Evolutionary conservation across 768 basidiomycete species (phyloP), one percentile per base, ranked within the genome.

Genomic region (Psilocybe subaeruginosa): DNA sequence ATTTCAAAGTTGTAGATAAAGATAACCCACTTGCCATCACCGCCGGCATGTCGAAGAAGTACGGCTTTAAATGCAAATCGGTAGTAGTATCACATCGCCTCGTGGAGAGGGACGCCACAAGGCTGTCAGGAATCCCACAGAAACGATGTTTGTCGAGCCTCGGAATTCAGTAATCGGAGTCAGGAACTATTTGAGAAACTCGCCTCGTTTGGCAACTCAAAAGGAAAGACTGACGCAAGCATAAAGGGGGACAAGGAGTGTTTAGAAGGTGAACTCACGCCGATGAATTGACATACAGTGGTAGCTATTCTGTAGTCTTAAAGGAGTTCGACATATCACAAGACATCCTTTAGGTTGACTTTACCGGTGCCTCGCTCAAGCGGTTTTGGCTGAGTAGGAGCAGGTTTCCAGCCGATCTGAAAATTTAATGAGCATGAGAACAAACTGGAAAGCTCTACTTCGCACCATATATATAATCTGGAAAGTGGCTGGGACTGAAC

Each of bases 391-490:
- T 82, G 80, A 23, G 66, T 74, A 12, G 78, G 76, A 17, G 75
- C 74, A 27, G 79, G 77, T 64, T 80, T 80, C 80, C 80, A 82
- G 9, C 80, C 80, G 63, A 82, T 80, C 80, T 81, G 52, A 33
- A 45, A 27, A 58, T 23, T 35, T 39, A 30, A 49, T 51, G 35
- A 60, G 55, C 58, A 23, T 50, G 46, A 35, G 35, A 58, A 58
- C 56, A 14, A 23, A n/a, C 43, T 49, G 23, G 45, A 29, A 29
- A 31, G 35, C 29, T 51, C 17, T 11, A 27, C 9, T 30, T 74
- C 82, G 63, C 64, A 93, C 97, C 84, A 98, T 89, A 73, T 92
- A 97, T 58, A 99, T 94, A 50, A 98, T 80, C 71, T 98, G 94
- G 75, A 98, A 99, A 5, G 97, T 99, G 14, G 97, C 97, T 2